Evolutionary conservation across 306 rosid genomes (phyloP).

Genomic region (Rubus parviflorus): DNA sequence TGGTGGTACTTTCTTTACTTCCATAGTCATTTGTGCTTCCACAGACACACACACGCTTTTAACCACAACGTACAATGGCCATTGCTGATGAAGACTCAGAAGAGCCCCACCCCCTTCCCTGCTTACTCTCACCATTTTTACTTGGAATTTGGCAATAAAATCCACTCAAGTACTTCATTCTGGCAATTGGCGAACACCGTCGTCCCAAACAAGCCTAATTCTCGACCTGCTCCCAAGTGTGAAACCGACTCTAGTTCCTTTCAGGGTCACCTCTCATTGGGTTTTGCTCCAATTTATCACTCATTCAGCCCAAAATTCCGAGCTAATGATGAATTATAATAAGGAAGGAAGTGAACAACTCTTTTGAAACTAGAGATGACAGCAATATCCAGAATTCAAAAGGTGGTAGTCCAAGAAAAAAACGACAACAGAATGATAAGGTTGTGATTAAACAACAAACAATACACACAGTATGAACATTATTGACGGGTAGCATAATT

Average conservation of each 20-base stretch:
- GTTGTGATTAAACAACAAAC: not conserved
- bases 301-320: not conserved
- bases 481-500: not conserved
- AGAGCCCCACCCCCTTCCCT: not conserved
- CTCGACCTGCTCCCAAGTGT: not conserved
- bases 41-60: not conserved
- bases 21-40: not conserved
- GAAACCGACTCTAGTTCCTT: not conserved
- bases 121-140: not conserved
- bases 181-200: not conserved
- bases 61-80: not conserved
- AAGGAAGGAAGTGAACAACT: not conserved
- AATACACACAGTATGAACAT: not conserved
- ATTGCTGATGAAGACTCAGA: not conserved
- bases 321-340: not conserved
- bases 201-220: not conserved
- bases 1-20: not conserved
- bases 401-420: not conserved
- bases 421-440: not conserved
- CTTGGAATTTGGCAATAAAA: not conserved
- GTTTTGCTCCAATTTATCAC: too few species aligned
- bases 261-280: not conserved
- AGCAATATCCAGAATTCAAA: not conserved
- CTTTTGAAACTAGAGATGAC: not conserved
- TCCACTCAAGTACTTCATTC: not conserved